phyloP scores from a whole-genome alignment of 306 rosid genomes.

The Argentina anserina region DNA sequence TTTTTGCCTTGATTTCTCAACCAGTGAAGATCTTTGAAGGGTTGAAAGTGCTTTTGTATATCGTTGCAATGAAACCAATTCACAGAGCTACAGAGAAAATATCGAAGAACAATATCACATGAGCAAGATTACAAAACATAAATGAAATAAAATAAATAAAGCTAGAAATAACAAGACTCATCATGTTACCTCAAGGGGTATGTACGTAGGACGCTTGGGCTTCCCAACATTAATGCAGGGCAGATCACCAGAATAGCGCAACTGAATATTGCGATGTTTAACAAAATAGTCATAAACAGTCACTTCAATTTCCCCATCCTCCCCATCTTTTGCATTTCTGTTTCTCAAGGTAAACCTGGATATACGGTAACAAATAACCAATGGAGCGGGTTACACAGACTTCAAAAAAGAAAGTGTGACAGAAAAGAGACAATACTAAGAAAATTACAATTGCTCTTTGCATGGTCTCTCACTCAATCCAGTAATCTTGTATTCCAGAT shows the following conservation, averaged over 20 bases:
- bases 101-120: not conserved
- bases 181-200: slow-evolving; percentile 74
- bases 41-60: slow-evolving; percentile 81
- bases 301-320: slow-evolving; percentile 44
- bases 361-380: not conserved
- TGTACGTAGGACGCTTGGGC: slow-evolving; percentile 79
- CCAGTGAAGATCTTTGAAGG: slow-evolving; percentile 73
- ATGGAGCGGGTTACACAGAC: not conserved
- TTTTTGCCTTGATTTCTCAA: slow-evolving; percentile 91
- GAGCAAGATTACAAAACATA: not conserved
- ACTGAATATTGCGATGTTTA: slow-evolving; percentile 47
- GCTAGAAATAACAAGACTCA: not conserved
- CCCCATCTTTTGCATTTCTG: slow-evolving; percentile 41
- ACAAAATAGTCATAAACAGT: slow-evolving; percentile 85
- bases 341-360: slow-evolving; percentile 62
- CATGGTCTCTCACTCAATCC: slow-evolving; percentile 81
- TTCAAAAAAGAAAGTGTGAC: not conserved
- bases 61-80: slow-evolving; percentile 77
- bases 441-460: slow-evolving; percentile 58
- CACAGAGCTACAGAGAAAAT: slow-evolving; percentile 51
- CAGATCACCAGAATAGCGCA: slow-evolving; percentile 63
- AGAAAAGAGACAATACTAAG: not conserved
- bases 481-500: slow-evolving; percentile 73
- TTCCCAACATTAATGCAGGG: slow-evolving; percentile 94
- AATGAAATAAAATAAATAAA: not conserved